phyloP scores from a whole-genome alignment of 805 yeast species.

The Komagataella kurtzmanii region DNA sequence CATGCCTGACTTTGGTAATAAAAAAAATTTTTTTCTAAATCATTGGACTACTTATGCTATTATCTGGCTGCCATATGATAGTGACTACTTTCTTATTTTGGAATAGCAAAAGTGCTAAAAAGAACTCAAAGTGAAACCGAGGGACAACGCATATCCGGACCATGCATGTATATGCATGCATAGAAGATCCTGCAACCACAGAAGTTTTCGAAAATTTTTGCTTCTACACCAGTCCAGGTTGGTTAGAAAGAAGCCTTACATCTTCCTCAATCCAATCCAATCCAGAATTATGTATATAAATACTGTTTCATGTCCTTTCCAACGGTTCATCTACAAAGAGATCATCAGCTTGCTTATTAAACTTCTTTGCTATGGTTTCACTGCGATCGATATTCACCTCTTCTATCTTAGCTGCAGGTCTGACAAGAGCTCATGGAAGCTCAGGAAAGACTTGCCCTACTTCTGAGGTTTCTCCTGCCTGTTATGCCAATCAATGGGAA shows the following conservation, averaged over 20 bases:
- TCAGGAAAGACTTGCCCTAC: neutral
- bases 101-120: too few relatives aligned
- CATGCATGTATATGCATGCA: too few relatives aligned
- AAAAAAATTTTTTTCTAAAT: too few relatives aligned
- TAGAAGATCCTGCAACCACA: too few relatives aligned
- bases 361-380: neutral
- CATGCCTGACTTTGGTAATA: too few relatives aligned
- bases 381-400: neutral
- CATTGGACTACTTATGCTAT: too few relatives aligned
- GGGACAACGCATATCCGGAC: too few relatives aligned
- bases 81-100: too few relatives aligned
- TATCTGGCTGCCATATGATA: too few relatives aligned
- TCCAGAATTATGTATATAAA: neutral
- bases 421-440: neutral
- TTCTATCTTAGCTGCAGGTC: neutral
- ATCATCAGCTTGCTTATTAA: neutral
- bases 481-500: neutral
- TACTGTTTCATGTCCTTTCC: neutral
- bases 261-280: too few relatives aligned
- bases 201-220: neutral
- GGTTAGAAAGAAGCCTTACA: neutral
- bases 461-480: neutral
- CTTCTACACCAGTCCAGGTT: neutral
- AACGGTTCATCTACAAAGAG: neutral
- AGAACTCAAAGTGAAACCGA: too few relatives aligned